A percentile compares a stretch with the other conserved stretches of the same genome.
phyloP scores from a whole-genome alignment of 805 yeast species.

The Cyberlindnera maclurae region DNA sequence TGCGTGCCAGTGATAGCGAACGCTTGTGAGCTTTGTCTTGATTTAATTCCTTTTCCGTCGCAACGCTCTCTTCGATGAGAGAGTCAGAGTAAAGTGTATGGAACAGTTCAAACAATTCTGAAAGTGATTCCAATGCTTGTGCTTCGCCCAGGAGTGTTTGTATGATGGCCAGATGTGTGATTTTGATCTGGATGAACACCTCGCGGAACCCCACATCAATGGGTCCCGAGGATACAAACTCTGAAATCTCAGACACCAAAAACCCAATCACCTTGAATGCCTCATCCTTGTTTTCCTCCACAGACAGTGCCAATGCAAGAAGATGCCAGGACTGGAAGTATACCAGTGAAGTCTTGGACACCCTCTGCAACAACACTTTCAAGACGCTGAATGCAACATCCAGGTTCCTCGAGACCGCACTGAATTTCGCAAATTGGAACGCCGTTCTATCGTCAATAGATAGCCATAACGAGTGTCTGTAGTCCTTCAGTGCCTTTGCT shows the following conservation, averaged over 20 bases:
- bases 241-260: conserved; percentile 40
- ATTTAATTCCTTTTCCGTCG: no score
- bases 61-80: neutral
- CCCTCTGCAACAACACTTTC: conserved; percentile 36
- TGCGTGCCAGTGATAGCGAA: conserved; percentile 11
- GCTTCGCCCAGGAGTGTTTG: conserved; percentile 53
- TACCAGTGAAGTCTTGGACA: conserved; percentile 26
- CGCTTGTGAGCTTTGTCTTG: conserved; percentile 7
- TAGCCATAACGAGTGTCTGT: conserved; percentile 15
- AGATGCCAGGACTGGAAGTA: conserved; percentile 62
- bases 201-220: conserved; percentile 7
- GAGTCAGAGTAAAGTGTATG: conserved; percentile 38
- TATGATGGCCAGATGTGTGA: conserved; percentile 66
- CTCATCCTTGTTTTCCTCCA: conserved; percentile 48
- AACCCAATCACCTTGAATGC: conserved; percentile 48
- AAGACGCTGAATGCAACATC: conserved; percentile 38
- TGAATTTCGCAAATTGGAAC: conserved; percentile 41
- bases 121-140: conserved; percentile 55
- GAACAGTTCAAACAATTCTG: conserved; percentile 57
- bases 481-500: conserved; percentile 3
- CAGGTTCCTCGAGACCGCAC: conserved; percentile 38
- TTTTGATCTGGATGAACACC: conserved; percentile 55
- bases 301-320: conserved; percentile 54
- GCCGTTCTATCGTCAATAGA: conserved; percentile 2
- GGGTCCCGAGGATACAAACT: conserved; percentile 13